Evolutionary conservation across 2,329 filamentous ascomycete genomes (phyloP).

Genomic region (Hypoxylon sp.): DNA sequence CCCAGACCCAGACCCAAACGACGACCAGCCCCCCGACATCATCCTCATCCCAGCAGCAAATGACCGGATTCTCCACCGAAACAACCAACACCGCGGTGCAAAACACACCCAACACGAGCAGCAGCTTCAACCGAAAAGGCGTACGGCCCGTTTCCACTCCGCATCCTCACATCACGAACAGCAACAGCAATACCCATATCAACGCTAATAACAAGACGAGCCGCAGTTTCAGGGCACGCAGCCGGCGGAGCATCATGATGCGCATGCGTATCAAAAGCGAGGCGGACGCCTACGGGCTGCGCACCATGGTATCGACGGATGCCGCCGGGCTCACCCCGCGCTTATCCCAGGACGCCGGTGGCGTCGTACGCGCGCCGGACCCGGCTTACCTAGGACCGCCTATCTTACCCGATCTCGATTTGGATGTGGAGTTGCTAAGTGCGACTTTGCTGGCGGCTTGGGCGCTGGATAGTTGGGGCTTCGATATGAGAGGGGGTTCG

Average conservation of each 20-base stretch:
- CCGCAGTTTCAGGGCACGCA: background rate
- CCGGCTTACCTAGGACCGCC: constrained; percentile 36
- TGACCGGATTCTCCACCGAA: constrained; percentile 14
- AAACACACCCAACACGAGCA: constrained; percentile 21
- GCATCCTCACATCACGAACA: background rate
- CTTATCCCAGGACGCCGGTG: background rate
- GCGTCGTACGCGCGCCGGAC: constrained; percentile 13
- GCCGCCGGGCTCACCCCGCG: background rate
- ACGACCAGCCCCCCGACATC: constrained; percentile 18
- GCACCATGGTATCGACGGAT: background rate
- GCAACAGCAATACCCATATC: background rate
- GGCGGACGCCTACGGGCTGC: constrained; percentile 30
- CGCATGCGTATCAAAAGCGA: constrained; percentile 42
- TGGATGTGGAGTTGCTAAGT: constrained; percentile 38
- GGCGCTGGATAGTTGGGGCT: constrained; percentile 31
- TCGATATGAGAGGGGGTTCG: constrained; percentile 15
- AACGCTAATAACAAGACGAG: background rate
- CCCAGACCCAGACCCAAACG: background rate
- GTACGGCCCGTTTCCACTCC: background rate
- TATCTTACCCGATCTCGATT: constrained; percentile 36
- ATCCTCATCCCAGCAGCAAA: constrained; percentile 1
- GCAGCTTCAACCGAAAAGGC: constrained; percentile 21
- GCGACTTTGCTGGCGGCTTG: constrained; percentile 37
- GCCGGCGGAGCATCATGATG: constrained; percentile 20
- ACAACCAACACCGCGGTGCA: constrained; percentile 32